Evolutionary conservation across 371 early-diverging fungal species (phyloP).

Genomic region (Chytridium lagenaria): DNA sequence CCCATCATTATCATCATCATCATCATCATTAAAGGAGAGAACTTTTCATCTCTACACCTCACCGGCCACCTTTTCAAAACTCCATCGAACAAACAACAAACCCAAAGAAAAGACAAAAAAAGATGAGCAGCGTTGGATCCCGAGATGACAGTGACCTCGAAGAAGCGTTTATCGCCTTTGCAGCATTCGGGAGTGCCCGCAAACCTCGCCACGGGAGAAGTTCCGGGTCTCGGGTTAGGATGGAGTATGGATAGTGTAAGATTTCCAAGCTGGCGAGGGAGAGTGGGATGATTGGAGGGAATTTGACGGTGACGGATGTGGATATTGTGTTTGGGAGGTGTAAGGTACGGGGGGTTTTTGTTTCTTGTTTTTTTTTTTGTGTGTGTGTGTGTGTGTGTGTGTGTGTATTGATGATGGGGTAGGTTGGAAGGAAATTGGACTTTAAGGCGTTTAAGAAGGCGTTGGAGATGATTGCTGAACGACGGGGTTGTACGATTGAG

Average conservation of each 20-base stretch:
- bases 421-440: constrained; percentile 42
- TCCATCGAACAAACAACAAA: neutral
- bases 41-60: too few species aligned
- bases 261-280: constrained; percentile 5
- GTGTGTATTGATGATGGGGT: too few species aligned
- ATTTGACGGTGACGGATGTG: constrained; percentile 38
- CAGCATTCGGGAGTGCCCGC: constrained; percentile 5
- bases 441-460: constrained; percentile 47
- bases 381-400: too few species aligned
- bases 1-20: too few species aligned
- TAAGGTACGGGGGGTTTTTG: constrained; percentile 26
- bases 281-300: neutral
- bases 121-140: too few species aligned
- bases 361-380: too few species aligned
- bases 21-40: too few species aligned
- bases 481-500: constrained; percentile 30
- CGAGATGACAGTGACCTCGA: neutral
- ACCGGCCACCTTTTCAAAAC: neutral
- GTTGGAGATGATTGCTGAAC: constrained; percentile 43
- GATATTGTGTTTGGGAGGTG: constrained; percentile 60
- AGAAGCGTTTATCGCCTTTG: constrained; percentile 1
- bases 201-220: constrained; percentile 6
- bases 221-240: neutral
- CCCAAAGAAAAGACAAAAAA: neutral
- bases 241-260: neutral